Conservation (phyloP, 2,329 filamentous ascomycete genomes). For the Fusarium sp. region DNA sequence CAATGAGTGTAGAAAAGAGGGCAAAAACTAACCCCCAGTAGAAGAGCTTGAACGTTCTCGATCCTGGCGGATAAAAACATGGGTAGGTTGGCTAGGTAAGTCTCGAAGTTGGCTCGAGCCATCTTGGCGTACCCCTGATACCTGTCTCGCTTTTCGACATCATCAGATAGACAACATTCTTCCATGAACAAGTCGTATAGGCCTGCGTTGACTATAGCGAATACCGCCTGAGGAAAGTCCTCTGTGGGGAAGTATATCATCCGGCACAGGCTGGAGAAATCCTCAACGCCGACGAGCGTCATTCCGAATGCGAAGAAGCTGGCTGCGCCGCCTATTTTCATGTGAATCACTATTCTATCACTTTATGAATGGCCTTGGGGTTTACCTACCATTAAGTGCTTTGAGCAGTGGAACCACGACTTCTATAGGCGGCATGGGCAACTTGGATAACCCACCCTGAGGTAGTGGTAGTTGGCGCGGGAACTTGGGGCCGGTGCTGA, state of each 20-base stretch:
- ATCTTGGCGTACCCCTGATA: constrained; percentile 52
- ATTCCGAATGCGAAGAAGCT: not conserved
- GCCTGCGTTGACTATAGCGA: constrained; percentile 60
- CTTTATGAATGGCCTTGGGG: not conserved
- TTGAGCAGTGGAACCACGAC: constrained; percentile 61
- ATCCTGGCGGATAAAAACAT: constrained; percentile 66
- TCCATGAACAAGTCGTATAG: constrained; percentile 62
- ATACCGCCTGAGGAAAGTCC: constrained; percentile 60
- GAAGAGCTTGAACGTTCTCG: constrained; percentile 67
- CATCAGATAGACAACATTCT: constrained; percentile 49
- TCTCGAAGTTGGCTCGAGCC: constrained; percentile 63
- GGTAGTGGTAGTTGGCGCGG: constrained; percentile 58
- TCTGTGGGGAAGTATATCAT: constrained; percentile 63
- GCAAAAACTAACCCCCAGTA: constrained; percentile 61
- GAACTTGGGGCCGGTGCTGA: constrained; percentile 56
- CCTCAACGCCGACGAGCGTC: constrained; percentile 53
- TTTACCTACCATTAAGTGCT: constrained; percentile 55
- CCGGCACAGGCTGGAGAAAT: constrained; percentile 61
- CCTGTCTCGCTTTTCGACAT: constrained; percentile 45
- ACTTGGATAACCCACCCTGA: constrained; percentile 58
- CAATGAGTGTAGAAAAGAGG: no score
- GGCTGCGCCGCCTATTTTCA: not conserved
- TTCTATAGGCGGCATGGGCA: constrained; percentile 64
- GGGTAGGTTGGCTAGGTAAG: constrained; percentile 61
- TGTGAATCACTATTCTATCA: not conserved